Base-by-base conservation (phyloP, 164 flowering plant genomes). In the Piper longum region DNA sequence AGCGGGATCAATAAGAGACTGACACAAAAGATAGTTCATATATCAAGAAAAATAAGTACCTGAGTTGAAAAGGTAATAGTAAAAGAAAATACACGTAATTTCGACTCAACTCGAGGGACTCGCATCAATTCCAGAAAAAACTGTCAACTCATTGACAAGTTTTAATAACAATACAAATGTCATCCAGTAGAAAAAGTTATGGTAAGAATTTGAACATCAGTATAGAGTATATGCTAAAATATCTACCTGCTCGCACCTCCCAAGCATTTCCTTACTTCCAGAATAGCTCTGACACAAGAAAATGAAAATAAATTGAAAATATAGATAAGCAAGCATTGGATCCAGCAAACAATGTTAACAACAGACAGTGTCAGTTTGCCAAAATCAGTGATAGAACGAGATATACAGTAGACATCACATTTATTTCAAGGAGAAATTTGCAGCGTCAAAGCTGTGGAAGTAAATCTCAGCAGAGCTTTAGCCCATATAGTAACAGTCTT, bases 91-190 rank as follows among this genome's bases (percentile, higher is more conserved):
- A 93, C 99, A 60, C 99, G 74, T 70, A 93, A 77, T 75, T 93
- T 93, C 67, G 99, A 77, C 70, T 93, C 99, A 40, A 93, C 89
- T 45, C 99, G 85, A 64, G 99, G 99, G 52, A 93, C 97, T 76
- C 83, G 87, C 99, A 93, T 90, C 82, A 93, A 75, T 83, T 93
- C 96, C 69, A 93, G 60, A 77, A 93, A 93, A 78, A 93, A 93
- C 99, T 93, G 83, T 72, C 75, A 76, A 12, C 43, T 26, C 64
- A 54, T 61, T 63, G 16, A 6, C 3, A 57, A 57, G 2, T 13
- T 26, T 7, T 26, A 11, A 26, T 26, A 26, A 26, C 1, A 26
- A 44, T 2, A 11, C 14, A 48, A 14, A 48, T 48, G 9, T 48
- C 52, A 48, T 48, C 14, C 52, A 5, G 11, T 2, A 48, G 14